phyloP scores from a whole-genome alignment of 257 asterid species.

The Solanum sitiens region DNA sequence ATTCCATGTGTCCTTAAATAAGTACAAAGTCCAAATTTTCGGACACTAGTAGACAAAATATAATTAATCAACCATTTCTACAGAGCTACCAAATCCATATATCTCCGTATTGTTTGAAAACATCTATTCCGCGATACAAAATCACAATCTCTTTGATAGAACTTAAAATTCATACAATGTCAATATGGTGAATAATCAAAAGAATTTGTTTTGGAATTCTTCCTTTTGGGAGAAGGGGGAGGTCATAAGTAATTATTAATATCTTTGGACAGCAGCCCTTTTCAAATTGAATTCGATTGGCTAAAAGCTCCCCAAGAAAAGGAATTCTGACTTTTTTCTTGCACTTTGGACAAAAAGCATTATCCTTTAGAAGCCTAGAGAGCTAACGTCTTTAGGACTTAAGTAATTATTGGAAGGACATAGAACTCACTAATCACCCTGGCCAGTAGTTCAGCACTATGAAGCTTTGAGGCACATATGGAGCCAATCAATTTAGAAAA shows the following conservation, averaged over 20 bases:
- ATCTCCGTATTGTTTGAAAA: not conserved
- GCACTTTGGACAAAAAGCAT: not conserved
- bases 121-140: not conserved
- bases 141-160: not conserved
- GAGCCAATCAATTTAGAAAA: not conserved
- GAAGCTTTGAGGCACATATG: not conserved
- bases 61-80: not conserved
- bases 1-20: not conserved
- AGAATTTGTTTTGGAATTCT: not conserved
- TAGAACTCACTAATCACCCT: not conserved
- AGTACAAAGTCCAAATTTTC: not conserved
- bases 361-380: not conserved
- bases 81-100: not conserved
- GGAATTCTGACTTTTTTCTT: not conserved
- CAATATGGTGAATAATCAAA: not conserved
- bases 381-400: not conserved
- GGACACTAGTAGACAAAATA: not conserved
- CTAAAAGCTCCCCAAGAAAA: not conserved
- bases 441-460: not conserved
- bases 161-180: not conserved
- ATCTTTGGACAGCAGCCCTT: not conserved
- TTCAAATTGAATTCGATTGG: not conserved
- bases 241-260: not conserved
- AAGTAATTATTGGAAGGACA: not conserved
- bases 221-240: not conserved